Base-by-base conservation (phyloP, 2,329 filamentous ascomycete species). In the Aureobasidium lini region DNA sequence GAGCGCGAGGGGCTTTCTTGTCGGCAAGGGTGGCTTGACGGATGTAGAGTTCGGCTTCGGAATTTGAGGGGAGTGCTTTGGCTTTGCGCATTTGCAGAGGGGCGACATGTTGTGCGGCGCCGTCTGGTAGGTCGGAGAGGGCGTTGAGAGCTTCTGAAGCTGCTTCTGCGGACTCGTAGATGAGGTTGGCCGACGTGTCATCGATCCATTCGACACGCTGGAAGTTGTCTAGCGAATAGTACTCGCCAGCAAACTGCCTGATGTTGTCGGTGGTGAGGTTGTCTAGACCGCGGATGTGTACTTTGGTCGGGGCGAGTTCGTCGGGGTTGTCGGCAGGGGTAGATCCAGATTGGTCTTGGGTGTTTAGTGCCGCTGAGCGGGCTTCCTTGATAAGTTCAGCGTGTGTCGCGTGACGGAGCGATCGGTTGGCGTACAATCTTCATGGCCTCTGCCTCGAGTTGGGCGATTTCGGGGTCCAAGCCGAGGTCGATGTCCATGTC, bases 171-270 rank as follows among this genome's bases (percentile, higher is more conserved):
- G 76, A 79, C 60, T 78, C 77, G 75, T 94, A 97, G 56, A 95
- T 74, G 57, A 96, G 78, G 70, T 97, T 97, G 63, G 90, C 90
- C 0, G 90, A 93, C 6, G 84, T 86, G 72, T 99, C 94, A 71
- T 97, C 90, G 65, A 99, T 90, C 94, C 94, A 99, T 75, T 97
- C 91, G 63, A 96, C 79, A 62, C 83, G 81, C 59, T 82, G 77
- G 60, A 85, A 77, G 56, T 76, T 69, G 59, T 80, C 77, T 13
- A 73, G 71, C 37, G 79, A 75, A 67, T 82, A 90, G 71, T 94
- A 83, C 63, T 89, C 81, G 49, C 78, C 74, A 39, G 68, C 65
- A 67, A 91, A 96, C 61, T 81, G 78, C 66, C 88, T 86, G 66
- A 97, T 87, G 64, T 96, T 85, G 59, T 84, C 81, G 31, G 91